Conservation (phyloP, 441 rosid genomes). For the Eugenia klotzschiana region DNA sequence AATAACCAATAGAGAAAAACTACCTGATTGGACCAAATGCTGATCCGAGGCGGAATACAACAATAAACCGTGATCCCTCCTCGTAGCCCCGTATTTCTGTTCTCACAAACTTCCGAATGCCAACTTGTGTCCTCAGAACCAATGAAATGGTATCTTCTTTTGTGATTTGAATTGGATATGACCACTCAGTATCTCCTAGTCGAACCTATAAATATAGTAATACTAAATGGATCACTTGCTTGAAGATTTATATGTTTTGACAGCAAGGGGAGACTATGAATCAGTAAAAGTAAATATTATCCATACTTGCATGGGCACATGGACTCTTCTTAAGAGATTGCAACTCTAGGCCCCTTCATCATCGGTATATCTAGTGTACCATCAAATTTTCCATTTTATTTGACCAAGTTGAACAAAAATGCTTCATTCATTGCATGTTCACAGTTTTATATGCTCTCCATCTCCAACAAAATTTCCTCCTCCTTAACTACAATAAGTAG, state of each 20-base stretch:
- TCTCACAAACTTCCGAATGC: constrained; percentile 41
- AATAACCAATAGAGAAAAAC: neutral
- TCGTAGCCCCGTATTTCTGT: constrained; percentile 93
- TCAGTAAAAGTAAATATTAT: neutral
- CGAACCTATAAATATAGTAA: constrained; percentile 38
- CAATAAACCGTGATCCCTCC: constrained; percentile 95
- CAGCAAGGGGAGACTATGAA: neutral
- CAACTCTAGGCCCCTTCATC: neutral
- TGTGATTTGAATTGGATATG: constrained; percentile 71
- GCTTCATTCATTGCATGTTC: neutral
- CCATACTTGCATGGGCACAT: neutral
- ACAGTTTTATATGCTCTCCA: neutral
- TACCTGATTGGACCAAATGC: constrained; percentile 88
- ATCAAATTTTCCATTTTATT: neutral
- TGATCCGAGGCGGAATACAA: constrained; percentile 86
- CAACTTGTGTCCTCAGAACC: constrained; percentile 57
- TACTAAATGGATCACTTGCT: neutral
- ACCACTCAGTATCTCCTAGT: constrained; percentile 80
- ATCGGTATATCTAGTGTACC: neutral
- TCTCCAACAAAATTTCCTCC: neutral
- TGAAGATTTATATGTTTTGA: neutral
- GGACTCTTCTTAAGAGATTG: neutral
- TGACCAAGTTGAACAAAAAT: neutral
- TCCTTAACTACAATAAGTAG: neutral
- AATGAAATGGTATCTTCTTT: constrained; percentile 85